Evolutionary conservation across 116 monocot species (phyloP), one percentile per base, ranked within the genome.

Genomic region (Posidonia oceanica): DNA sequence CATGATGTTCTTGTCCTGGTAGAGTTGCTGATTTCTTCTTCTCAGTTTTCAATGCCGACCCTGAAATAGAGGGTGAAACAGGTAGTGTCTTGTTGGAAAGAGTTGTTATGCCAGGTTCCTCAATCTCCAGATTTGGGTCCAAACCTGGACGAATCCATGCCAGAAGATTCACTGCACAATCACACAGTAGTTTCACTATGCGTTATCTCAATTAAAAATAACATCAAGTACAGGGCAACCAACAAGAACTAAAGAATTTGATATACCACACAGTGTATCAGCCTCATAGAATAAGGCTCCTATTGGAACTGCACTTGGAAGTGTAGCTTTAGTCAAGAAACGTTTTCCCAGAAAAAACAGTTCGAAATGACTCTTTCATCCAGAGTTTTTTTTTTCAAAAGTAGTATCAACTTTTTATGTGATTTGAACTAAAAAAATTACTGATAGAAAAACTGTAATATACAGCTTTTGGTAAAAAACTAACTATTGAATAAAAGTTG

Each of bases 131-230:
- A 64, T 38, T 36, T 16, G 39, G 37, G 36, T 21, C 16, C 17
- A n/a, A 16, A 13, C 11, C 64, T 15, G 39, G 17, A 41, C 41
- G 29, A 4, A 64, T 8, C 64, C 37, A 39, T 39, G 39, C 39
- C 41, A 20, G 1, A 64, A 39, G 64, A 41, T 64, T 41, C 14
- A 6, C 41, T 64, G 64, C 64, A 64, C 64, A 64, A 64, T 11
- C 14, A 40, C 17, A 64, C 39, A 36, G 29, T 23, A 21, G 20
- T 61, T 21, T 61, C 61, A 61, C 61, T 61, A 12, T 2, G 11
- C 8, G 11, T 36, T 10, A 23, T 23, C 12, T 12, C 18, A 12
- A 21, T 21, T 12, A 11, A 23, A 20, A 61, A 12, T 22, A 61
- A 36, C 12, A 61, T 14, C 61, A 60, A 10, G 21, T 60, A 2